Evolutionary conservation across 805 yeast genomes (phyloP).

Genomic region (Osmozyma mogii): DNA sequence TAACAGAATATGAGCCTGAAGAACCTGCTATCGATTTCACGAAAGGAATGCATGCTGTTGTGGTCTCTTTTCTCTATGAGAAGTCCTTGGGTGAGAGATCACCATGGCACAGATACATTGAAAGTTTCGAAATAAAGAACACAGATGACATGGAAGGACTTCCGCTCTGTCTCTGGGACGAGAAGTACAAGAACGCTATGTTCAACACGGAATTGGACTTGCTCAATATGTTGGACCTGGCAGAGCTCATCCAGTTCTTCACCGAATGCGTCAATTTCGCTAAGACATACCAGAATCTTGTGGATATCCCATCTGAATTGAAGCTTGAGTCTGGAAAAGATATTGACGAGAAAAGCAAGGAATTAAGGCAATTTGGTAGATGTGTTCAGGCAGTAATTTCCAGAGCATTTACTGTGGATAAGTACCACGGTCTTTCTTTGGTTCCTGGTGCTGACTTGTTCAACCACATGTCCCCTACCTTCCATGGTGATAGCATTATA

Average conservation of each 20-base stretch:
- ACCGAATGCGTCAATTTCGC: slow-evolving; percentile 38
- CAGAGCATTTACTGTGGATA: slow-evolving; percentile 76
- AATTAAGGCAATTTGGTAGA: slow-evolving; percentile 44
- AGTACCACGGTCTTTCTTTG: slow-evolving; percentile 61
- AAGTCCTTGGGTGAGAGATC: slow-evolving; percentile 45
- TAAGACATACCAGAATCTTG: slow-evolving; percentile 13
- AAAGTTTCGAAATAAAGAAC: slow-evolving; percentile 37
- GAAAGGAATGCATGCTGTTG: slow-evolving; percentile 56
- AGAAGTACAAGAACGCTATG: slow-evolving; percentile 38
- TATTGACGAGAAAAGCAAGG: slow-evolving; percentile 6
- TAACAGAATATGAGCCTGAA: slow-evolving; percentile 41
- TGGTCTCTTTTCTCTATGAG: slow-evolving; percentile 69
- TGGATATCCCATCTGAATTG: slow-evolving; percentile 33
- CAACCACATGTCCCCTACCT: slow-evolving; percentile 51
- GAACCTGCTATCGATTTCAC: slow-evolving; percentile 26
- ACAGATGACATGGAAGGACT: slow-evolving; percentile 23
- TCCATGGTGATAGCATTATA: slow-evolving; percentile 7
- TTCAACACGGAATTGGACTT: slow-evolving; percentile 55
- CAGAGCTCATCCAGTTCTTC: slow-evolving; percentile 35
- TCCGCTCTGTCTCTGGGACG: slow-evolving; percentile 66
- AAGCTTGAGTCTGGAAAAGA: slow-evolving; percentile 8
- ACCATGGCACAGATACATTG: slow-evolving; percentile 74
- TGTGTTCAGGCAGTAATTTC: slow-evolving; percentile 58
- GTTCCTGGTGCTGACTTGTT: slow-evolving; percentile 92
- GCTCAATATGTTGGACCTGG: slow-evolving; percentile 48